Evolutionary conservation across 148 eudicot species (phyloP).

Genomic region (Selenicereus undatus): DNA sequence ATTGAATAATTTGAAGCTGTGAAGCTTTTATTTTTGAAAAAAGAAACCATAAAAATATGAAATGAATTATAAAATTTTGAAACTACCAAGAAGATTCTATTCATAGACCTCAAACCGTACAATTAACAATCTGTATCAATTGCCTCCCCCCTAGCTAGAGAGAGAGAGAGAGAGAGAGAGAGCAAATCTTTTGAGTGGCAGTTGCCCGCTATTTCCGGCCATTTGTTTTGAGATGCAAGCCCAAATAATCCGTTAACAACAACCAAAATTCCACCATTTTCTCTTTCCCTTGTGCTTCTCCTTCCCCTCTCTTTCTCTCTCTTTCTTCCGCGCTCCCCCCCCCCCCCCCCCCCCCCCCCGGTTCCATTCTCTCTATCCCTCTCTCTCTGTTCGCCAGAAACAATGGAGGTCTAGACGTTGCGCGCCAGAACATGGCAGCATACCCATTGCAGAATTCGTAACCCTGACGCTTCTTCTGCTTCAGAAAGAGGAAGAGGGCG

Average conservation of each 20-base stretch:
- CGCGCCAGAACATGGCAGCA: background rate
- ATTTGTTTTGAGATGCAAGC: background rate
- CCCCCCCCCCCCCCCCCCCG: background rate
- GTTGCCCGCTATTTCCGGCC: background rate
- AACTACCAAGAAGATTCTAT: too few relatives aligned
- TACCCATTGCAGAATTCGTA: background rate
- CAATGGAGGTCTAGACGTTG: background rate
- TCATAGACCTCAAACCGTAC: too few relatives aligned
- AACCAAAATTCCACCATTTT: slow-evolving; percentile 5
- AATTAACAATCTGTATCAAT: background rate
- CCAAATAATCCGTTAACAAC: background rate
- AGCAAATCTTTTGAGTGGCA: background rate
- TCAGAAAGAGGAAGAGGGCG: slow-evolving; percentile 4
- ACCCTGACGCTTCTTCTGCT: background rate
- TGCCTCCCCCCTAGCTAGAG: background rate
- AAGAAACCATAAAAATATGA: too few relatives aligned
- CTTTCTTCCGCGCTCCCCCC: background rate
- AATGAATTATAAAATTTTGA: too few relatives aligned
- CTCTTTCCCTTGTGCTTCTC: background rate
- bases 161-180: background rate
- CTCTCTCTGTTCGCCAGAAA: slow-evolving; percentile 2
- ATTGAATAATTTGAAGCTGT: too few relatives aligned
- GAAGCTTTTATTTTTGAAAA: too few relatives aligned
- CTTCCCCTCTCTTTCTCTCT: background rate
- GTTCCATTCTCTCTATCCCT: background rate